Evolutionary conservation across 2,329 filamentous ascomycete species (phyloP).

Genomic region (Pseudogymnoascus sp.): DNA sequence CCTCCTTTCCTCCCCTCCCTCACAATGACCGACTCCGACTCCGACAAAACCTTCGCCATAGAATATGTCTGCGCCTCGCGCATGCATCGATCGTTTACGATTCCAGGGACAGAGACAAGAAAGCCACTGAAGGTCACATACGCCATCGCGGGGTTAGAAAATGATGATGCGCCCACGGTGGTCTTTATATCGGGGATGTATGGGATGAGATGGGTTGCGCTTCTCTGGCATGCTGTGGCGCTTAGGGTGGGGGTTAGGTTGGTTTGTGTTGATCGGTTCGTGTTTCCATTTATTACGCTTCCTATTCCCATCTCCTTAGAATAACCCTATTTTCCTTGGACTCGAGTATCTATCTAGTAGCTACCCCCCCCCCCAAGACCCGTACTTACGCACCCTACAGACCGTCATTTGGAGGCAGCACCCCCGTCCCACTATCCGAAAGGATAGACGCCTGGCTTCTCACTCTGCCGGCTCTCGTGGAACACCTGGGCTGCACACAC

Average conservation of each 20-base stretch:
- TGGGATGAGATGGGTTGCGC: slow-evolving; percentile 26
- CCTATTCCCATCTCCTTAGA: too few relatives aligned
- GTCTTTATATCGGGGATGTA: slow-evolving; percentile 35
- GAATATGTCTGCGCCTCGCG: neutral
- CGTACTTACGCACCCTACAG: too few relatives aligned
- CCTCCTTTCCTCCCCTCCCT: neutral
- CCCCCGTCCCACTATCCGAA: slow-evolving; percentile 29
- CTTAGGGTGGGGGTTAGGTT: slow-evolving; percentile 29
- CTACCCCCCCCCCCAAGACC: too few relatives aligned
- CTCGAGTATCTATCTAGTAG: too few relatives aligned
- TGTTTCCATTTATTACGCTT: too few relatives aligned
- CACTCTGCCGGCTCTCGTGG: slow-evolving; percentile 33
- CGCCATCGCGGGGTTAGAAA: slow-evolving; percentile 20
- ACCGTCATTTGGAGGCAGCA: slow-evolving; percentile 38
- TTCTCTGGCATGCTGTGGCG: slow-evolving; percentile 27
- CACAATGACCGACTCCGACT: too few relatives aligned
- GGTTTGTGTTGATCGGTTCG: slow-evolving; percentile 33
- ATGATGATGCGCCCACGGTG: slow-evolving; percentile 25
- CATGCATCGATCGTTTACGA: slow-evolving; percentile 21
- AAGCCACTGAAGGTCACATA: slow-evolving; percentile 22
- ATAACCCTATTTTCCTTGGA: too few relatives aligned
- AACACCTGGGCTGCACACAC: slow-evolving; percentile 30
- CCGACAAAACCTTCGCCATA: neutral
- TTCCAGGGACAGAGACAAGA: slow-evolving; percentile 21
- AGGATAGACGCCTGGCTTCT: slow-evolving; percentile 35